A percentile compares a stretch with the other conserved stretches of the same genome.
Conservation (phyloP, 257 asterid species). For the Solanum chiquidenum region DNA sequence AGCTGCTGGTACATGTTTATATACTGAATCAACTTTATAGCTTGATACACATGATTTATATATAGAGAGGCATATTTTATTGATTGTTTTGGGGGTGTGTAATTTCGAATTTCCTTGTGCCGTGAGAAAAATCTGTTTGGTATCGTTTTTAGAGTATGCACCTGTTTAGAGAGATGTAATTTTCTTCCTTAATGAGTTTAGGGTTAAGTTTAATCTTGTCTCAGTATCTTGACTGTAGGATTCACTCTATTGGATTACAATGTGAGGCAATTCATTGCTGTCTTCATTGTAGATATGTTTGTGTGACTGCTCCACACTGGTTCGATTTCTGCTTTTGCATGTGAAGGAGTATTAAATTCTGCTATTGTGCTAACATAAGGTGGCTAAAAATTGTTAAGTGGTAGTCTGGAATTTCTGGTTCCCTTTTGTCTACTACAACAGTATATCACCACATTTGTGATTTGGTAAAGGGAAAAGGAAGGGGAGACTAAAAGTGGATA, state of each 20-base stretch:
- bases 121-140: background rate
- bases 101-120: background rate
- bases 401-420: background rate
- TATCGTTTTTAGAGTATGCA: background rate
- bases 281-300: background rate
- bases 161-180: background rate
- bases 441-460: background rate
- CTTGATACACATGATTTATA: background rate
- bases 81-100: background rate
- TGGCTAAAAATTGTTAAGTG: background rate
- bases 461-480: background rate
- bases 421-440: background rate
- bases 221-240: background rate
- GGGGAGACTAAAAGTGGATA: background rate
- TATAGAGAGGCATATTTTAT: background rate
- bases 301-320: background rate
- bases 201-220: background rate
- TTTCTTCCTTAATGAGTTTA: background rate
- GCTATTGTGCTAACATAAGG: background rate
- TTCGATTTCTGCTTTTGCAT: background rate
- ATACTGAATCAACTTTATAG: background rate
- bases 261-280: background rate
- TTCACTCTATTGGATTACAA: background rate
- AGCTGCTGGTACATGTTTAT: slow-evolving; percentile 40
- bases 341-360: background rate